Conservation (phyloP, 768 basidiomycete genomes). For the Tubosaeta brunneosetosa region DNA sequence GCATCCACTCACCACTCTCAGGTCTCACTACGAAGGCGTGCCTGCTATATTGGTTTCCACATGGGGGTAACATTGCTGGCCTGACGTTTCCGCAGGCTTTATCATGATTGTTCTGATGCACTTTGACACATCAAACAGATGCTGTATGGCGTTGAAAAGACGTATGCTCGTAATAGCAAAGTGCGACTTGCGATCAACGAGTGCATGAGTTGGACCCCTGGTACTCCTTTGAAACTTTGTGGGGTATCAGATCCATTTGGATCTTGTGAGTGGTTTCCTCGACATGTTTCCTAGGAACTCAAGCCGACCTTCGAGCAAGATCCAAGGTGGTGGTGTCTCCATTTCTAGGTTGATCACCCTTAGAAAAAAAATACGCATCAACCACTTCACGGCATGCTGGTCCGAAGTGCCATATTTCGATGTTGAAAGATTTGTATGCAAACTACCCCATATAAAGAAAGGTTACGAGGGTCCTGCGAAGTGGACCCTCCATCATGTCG, state of each 20-base stretch:
- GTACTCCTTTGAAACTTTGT: conserved; percentile 92
- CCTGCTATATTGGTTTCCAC: background rate
- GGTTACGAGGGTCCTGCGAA: no score
- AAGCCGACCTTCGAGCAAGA: conserved; percentile 99
- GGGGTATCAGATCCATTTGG: conserved; percentile 50
- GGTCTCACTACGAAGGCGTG: no score
- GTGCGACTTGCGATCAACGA: conserved; percentile 86
- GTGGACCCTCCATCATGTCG: no score
- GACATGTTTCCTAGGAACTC: conserved; percentile 66
- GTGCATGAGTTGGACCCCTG: conserved; percentile 89
- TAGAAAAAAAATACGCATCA: conserved; percentile 83
- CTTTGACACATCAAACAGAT: conserved; percentile 95
- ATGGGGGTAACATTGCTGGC: conserved; percentile 35
- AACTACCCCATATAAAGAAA: no score
- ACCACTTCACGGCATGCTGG: no score
- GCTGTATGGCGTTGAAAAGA: conserved; percentile 79
- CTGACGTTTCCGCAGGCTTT: conserved; percentile 69
- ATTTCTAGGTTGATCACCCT: conserved; percentile 93
- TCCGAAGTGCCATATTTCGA: no score
- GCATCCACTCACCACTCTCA: no score
- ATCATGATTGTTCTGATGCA: conserved; percentile 99
- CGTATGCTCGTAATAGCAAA: conserved; percentile 81
- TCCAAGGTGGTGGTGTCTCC: conserved; percentile 98
- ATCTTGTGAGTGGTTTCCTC: background rate
- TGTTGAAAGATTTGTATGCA: no score